Conservation (phyloP, 768 basidiomycete species). For the Pulveroboletus frians region DNA sequence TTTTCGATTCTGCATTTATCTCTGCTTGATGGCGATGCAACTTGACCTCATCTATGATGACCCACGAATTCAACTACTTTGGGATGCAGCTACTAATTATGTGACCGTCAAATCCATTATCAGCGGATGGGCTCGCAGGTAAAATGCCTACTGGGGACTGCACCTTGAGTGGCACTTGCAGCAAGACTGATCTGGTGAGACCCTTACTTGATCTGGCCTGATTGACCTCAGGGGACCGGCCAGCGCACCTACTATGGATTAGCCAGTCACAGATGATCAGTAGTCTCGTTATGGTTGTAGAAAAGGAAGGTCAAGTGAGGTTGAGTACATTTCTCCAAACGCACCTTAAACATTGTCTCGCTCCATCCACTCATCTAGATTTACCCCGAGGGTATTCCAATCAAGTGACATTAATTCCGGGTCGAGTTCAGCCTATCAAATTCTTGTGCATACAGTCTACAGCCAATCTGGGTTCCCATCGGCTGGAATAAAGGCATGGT, state of each 20-base stretch:
- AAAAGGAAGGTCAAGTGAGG: background rate
- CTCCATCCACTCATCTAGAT: no score
- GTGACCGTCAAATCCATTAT: background rate
- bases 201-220: background rate
- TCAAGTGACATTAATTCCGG: slow-evolving; percentile 11
- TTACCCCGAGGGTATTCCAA: slow-evolving; percentile 14
- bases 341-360: no score
- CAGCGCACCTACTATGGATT: no score
- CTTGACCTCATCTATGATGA: background rate
- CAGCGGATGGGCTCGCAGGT: background rate
- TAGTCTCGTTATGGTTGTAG: background rate
- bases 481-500: slow-evolving; percentile 20
- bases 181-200: background rate
- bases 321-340: no score
- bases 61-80: no score
- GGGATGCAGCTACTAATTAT: background rate
- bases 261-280: no score
- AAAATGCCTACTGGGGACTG: no score
- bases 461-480: background rate
- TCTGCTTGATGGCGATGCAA: background rate
- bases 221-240: no score
- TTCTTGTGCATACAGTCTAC: background rate
- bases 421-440: background rate
- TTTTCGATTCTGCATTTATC: background rate
- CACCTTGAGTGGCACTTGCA: background rate